Evolutionary conservation across 331 rosid genomes (phyloP).

Genomic region (Prunus yedoensis): DNA sequence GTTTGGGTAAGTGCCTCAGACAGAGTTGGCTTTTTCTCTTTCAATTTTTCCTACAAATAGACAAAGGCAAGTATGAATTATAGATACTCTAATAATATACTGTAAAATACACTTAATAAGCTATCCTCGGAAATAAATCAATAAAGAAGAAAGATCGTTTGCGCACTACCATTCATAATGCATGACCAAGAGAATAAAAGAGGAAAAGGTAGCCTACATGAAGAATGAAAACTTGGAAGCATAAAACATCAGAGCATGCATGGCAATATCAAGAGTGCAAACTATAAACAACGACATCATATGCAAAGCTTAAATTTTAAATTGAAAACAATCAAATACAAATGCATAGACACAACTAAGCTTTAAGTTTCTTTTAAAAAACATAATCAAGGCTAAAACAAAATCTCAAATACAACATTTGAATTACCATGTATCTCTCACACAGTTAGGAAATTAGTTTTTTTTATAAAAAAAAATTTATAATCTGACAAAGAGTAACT

Average conservation of each 20-base stretch:
- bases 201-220: not conserved
- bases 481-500: not conserved
- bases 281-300: not conserved
- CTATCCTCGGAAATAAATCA: not conserved
- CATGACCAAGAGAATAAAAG: not conserved
- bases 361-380: not conserved
- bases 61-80: slow-evolving; percentile 5
- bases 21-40: slow-evolving; percentile 89
- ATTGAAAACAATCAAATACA: not conserved
- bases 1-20: slow-evolving; percentile 73
- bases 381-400: not conserved
- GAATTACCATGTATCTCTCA: not conserved
- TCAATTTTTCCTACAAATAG: slow-evolving; percentile 77
- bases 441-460: not conserved
- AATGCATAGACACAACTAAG: not conserved
- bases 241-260: not conserved
- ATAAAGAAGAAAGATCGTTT: not conserved
- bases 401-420: not conserved
- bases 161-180: not conserved
- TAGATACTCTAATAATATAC: not conserved
- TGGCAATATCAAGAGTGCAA: not conserved
- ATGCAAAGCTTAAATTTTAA: not conserved
- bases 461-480: too few relatives aligned
- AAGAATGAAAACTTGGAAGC: not conserved
- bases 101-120: not conserved